Evolutionary conservation across 805 yeast species (phyloP), one percentile per base, ranked within the genome.

Genomic region (Priceomyces medius): DNA sequence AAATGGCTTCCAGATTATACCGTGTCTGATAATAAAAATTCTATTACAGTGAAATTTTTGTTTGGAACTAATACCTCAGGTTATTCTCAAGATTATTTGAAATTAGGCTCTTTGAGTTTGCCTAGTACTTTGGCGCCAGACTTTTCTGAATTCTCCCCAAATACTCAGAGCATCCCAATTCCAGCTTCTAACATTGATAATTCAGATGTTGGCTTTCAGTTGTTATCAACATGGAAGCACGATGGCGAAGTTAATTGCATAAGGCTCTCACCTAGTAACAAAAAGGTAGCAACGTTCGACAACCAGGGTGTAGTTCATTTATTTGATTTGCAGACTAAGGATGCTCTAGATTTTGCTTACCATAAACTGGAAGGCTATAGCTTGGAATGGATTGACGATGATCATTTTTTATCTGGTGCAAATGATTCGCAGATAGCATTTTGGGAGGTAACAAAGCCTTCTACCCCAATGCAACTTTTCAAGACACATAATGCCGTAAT

Each of bases 311-410:
- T 67, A 32, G 64, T 80, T 32, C 68, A 73, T 43, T 50, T 78
- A 23, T 79, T 61, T 55, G 67, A 70, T 42, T 48, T 61, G 31
- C 45, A 49, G n/a, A 47, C 43, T 26, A 37, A 41, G 16, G 48
- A 46, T 31, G 32, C 47, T 26, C 35, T 43, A 19, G 68, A 64
- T 36, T 71, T 79, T 39, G 72, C 73, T 45, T 76, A 68, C 54
- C 95, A 88, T 62, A 63, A 68, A 9, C 68, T 64, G 41, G 88
- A 83, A 50, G 95, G 95, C 1, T 80, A 72, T 55, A 85, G 83
- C 2, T 61, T 88, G 37, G 81, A 82, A 46, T 88, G 95, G 95
- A 66, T 76, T 42, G 61, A 60, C 20, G 68, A 74, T 29, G 27
- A 38, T 6, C 61, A 61, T 44, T 70, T 88, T 21, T 64, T 81